phyloP scores from a whole-genome alignment of 2,329 filamentous ascomycete species.

The Paradendryphiella salina region DNA sequence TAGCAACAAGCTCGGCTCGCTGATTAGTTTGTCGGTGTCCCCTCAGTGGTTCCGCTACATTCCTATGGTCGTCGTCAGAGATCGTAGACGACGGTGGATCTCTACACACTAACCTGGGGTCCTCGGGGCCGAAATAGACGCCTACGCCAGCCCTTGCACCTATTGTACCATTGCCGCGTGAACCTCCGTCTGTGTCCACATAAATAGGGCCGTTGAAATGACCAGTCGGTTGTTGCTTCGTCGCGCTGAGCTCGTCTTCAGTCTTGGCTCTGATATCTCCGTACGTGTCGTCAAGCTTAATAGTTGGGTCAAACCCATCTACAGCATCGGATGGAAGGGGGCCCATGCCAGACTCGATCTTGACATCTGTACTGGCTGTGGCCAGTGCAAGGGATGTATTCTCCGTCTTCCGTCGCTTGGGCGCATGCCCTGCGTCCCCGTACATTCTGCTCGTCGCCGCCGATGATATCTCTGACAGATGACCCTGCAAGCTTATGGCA shows the following conservation, averaged over 20 bases:
- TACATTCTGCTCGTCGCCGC: constrained; percentile 17
- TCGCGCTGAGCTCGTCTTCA: constrained; percentile 51
- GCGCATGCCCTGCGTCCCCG: constrained; percentile 23
- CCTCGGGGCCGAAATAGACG: constrained; percentile 65
- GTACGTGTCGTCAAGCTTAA: constrained; percentile 58
- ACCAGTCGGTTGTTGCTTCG: constrained; percentile 52
- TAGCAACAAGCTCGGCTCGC: constrained; percentile 89
- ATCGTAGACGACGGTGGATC: neutral
- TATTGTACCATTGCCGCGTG: constrained; percentile 60
- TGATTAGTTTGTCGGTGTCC: constrained; percentile 87
- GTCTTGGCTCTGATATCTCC: constrained; percentile 62
- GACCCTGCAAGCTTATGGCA: constrained; percentile 34
- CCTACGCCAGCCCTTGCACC: constrained; percentile 64
- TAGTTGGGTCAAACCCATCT: constrained; percentile 64
- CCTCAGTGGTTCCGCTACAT: constrained; percentile 74
- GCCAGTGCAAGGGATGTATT: constrained; percentile 21
- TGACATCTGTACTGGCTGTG: constrained; percentile 19
- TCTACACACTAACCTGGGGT: constrained; percentile 53
- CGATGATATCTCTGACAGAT: constrained; percentile 34
- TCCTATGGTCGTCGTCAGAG: constrained; percentile 50
- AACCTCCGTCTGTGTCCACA: constrained; percentile 67
- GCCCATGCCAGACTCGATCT: constrained; percentile 56
- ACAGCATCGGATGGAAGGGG: constrained; percentile 60
- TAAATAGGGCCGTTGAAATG: constrained; percentile 55
- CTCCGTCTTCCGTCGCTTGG: constrained; percentile 47